Percentiles rank a stretch among this genome's conserved stretches.
These are phyloP conservation scores for Amylocystis lapponica DNA, from an alignment of 768 basidiomycete species.

Conservation along the genomic window DNA sequence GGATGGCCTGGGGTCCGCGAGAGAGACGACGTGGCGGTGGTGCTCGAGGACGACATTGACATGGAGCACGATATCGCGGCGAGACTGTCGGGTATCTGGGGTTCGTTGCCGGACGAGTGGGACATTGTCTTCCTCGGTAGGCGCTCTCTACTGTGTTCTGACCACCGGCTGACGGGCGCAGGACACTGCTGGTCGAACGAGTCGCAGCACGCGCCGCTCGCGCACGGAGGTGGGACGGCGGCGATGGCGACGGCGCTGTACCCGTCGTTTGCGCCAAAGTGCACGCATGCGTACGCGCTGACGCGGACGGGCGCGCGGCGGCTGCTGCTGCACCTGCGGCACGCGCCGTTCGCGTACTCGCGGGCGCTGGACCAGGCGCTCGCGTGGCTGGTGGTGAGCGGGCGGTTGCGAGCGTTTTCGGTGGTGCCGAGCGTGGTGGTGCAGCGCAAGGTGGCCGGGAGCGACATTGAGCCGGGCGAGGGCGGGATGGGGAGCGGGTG, in stretches of 20 bases:
- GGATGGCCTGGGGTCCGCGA: too few relatives aligned
- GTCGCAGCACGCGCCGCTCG: slow-evolving; percentile 36
- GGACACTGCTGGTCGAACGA: slow-evolving; percentile 83
- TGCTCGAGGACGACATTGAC: slow-evolving; percentile 79
- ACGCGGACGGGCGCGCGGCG: slow-evolving; percentile 54
- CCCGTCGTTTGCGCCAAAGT: slow-evolving; percentile 57
- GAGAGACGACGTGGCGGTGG: slow-evolving; percentile 36
- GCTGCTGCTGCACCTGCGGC: slow-evolving; percentile 51
- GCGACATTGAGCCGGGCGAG: slow-evolving; percentile 44
- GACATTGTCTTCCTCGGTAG: slow-evolving; percentile 69
- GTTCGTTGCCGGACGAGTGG: slow-evolving; percentile 53
- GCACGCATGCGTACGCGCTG: slow-evolving; percentile 69
- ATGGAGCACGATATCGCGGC: slow-evolving; percentile 58
- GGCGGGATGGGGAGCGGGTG: slow-evolving; percentile 48
- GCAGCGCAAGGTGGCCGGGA: slow-evolving; percentile 53
- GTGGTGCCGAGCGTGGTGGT: slow-evolving; percentile 63
- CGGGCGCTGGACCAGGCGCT: slow-evolving; percentile 73
- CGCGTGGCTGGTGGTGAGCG: slow-evolving; percentile 56
- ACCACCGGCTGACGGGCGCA: slow-evolving; percentile 20
- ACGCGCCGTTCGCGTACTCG: slow-evolving; percentile 70
- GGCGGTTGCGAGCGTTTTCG: slow-evolving; percentile 53
- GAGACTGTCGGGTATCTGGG: slow-evolving; percentile 42
- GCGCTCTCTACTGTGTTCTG: slow-evolving; percentile 9
- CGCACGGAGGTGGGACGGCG: too few relatives aligned
- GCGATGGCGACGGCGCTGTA: slow-evolving; percentile 32